phyloP scores from a whole-genome alignment of 805 yeast species.

The Pichia nanzhaoensis region DNA sequence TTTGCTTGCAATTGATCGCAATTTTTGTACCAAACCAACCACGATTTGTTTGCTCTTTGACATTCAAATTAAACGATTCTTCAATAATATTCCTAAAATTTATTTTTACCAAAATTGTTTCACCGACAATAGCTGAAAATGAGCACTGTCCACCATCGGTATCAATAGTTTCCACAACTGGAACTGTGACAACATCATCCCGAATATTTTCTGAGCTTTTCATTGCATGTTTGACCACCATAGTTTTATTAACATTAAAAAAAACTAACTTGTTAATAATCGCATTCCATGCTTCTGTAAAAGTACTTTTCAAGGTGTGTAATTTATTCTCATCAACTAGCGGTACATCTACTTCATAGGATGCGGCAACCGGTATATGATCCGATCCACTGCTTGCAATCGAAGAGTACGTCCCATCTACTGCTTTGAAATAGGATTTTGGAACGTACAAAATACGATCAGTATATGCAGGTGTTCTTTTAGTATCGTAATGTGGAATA shows the following conservation, averaged over 20 bases:
- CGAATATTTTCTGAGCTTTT: neutral
- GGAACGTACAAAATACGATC: conserved; percentile 44
- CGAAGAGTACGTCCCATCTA: conserved; percentile 17
- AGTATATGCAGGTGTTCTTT: conserved; percentile 51
- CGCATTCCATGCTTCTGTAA: conserved; percentile 28
- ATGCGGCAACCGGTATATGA: conserved; percentile 48
- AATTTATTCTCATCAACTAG: conserved; percentile 34
- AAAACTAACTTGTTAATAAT: conserved; percentile 25
- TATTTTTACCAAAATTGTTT: conserved; percentile 13
- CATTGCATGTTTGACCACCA: conserved; percentile 1
- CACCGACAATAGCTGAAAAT: conserved; percentile 11
- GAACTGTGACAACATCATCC: conserved; percentile 27
- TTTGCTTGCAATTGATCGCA: conserved; percentile 5
- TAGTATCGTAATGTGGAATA: conserved; percentile 21
- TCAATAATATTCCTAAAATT: conserved; percentile 32
- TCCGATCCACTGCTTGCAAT: conserved; percentile 36
- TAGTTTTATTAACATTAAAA: conserved; percentile 33
- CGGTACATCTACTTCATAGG: conserved; percentile 27
- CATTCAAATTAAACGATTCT: conserved; percentile 33
- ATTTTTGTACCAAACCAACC: conserved; percentile 17
- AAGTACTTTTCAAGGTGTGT: conserved; percentile 28
- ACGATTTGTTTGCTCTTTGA: conserved; percentile 27
- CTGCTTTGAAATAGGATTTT: conserved; percentile 13
- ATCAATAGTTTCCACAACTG: neutral
- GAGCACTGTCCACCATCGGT: conserved; percentile 1